phyloP scores from a whole-genome alignment of 345 rosid genomes.

The Lumnitzera littorea region DNA sequence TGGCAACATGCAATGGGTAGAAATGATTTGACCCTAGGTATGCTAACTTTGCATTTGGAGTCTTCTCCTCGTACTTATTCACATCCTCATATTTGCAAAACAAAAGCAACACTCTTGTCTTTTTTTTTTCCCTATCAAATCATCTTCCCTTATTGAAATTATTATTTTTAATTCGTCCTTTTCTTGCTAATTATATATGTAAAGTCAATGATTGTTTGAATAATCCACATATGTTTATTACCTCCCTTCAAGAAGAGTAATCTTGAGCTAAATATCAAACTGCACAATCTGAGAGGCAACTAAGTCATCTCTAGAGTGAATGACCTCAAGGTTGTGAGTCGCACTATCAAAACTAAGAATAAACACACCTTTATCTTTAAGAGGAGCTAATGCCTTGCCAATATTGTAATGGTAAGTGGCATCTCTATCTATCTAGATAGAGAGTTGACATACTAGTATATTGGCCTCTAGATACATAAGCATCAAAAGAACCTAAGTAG shows the following conservation, averaged over 20 bases:
- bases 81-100: constrained; percentile 62
- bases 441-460: constrained; percentile 79
- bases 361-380: constrained; percentile 80
- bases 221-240: constrained; percentile 5
- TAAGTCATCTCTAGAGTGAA: constrained; percentile 8
- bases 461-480: constrained; percentile 91
- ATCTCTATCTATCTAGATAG: constrained; percentile 48
- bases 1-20: constrained; percentile 80
- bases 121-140: no score
- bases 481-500: constrained; percentile 92
- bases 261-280: constrained; percentile 77
- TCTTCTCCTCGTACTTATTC: constrained; percentile 52
- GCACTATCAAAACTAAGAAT: constrained; percentile 79
- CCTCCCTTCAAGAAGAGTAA: constrained; percentile 83
- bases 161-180: neutral
- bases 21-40: constrained; percentile 91
- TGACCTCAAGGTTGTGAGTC: constrained; percentile 59
- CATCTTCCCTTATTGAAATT: neutral
- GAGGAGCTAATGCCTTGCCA: constrained; percentile 82
- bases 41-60: constrained; percentile 62
- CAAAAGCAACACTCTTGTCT: neutral
- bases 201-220: neutral
- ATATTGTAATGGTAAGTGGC: constrained; percentile 70
- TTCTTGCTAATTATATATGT: neutral
- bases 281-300: constrained; percentile 58